Evolutionary conservation across 2,329 filamentous ascomycete species (phyloP), one percentile per base, ranked within the genome.

Genomic region (Paraphaeosphaeria sporulosa): DNA sequence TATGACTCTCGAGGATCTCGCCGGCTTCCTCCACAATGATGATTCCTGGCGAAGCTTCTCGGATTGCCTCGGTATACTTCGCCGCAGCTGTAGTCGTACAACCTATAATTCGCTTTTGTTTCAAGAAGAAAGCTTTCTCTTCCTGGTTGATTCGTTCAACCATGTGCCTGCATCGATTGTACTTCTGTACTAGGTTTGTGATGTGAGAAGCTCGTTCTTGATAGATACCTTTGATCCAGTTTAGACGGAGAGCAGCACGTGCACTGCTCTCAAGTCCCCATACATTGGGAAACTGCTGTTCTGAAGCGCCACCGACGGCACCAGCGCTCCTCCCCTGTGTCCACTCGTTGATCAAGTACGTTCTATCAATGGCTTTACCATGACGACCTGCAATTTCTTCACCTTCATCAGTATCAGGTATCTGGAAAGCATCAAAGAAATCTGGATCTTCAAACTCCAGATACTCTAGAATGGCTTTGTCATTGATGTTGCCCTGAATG

Each of bases 51-150:
- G 77, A 73, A 0, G 84, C 85, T 0, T 81, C 78, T 4, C 81
- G 81, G 9, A 93, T 81, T 1, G 85, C 78, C 0, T 82, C 75
- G 0, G 81, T 76, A 53, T 90, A 84, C 75, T 83, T 92, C 0
- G 90, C 88, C 0, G 89, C 89, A 0, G 81, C 89, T 0, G 88
- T 93, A 0, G 90, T 93, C 0, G 90, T 93, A 63, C 88, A 91
- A 0, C 83, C 89, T 46, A 93, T 88, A 13, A 93, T 82, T 1
- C 84, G 79, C 66, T 86, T 44, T n/a, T 38, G 36, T 17, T 44
- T 54, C 2, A 92, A 70, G 3, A 76, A 59, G 6, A 74, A 64
- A 2, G 61, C 55, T n/a, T 70, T 48, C 30, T 71, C 74, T 51
- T 77, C 57, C 6, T 60, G 63, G 32, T 67, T 68, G 0, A 78